A percentile compares a stretch with the other conserved stretches of the same genome.
Conservation (phyloP, 2,329 filamentous ascomycete species). For the Fusarium circinatum region DNA sequence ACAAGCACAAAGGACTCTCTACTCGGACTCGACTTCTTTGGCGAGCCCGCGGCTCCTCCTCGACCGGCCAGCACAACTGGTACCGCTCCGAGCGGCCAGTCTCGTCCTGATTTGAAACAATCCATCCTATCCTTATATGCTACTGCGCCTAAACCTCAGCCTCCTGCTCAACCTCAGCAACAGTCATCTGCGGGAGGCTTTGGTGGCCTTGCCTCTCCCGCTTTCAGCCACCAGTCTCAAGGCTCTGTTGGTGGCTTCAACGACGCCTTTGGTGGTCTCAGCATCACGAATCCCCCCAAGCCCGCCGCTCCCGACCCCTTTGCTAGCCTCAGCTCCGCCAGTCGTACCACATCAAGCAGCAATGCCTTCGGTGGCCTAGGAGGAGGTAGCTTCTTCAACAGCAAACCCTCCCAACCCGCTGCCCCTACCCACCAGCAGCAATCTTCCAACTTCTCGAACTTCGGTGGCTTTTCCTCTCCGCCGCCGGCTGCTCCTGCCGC, state of each 20-base stretch:
- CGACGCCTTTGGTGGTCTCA: conserved; percentile 73
- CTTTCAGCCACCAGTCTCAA: conserved; percentile 60
- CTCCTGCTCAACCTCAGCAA: conserved; percentile 58
- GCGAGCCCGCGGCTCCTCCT: conserved; percentile 75
- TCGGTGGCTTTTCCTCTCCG: conserved; percentile 68
- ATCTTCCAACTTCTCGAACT: conserved; percentile 68
- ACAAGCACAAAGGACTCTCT: conserved; percentile 88
- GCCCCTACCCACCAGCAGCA: conserved; percentile 61
- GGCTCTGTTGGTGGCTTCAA: conserved; percentile 71
- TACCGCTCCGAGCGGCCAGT: conserved; percentile 70
- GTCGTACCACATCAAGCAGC: conserved; percentile 49
- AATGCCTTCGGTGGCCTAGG: conserved; percentile 64
- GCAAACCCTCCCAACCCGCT: conserved; percentile 70
- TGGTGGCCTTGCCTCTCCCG: conserved; percentile 72
- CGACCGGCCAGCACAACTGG: conserved; percentile 85
- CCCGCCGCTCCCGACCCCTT: conserved; percentile 63
- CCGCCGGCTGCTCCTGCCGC: conserved; percentile 49
- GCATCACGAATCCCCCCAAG: conserved; percentile 60
- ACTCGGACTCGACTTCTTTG: conserved; percentile 92
- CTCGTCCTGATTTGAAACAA: conserved; percentile 93
- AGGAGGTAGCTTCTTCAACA: conserved; percentile 87
- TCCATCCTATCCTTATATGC: conserved; percentile 97
- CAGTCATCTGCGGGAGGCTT: conserved; percentile 70
- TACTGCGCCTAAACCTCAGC: conserved; percentile 80
- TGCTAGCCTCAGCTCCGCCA: conserved; percentile 61